Base-by-base conservation (phyloP, 1,139 yeast species). In the Geotrichum fermentans region DNA sequence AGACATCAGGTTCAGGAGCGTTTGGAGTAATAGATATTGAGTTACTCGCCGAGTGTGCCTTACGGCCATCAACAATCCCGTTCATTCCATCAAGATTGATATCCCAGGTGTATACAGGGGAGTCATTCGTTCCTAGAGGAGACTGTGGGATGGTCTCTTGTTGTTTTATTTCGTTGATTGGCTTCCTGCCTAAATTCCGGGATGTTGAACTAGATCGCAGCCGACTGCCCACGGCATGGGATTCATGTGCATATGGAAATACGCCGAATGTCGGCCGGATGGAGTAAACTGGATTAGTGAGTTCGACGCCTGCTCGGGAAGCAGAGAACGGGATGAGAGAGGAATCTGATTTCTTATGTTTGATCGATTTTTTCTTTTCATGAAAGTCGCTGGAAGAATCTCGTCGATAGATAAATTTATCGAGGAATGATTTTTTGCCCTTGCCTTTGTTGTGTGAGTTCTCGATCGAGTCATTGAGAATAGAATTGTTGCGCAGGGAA, bases 341-440 rank as follows among this genome's bases (percentile, higher is more conserved):
- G 43, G 46, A 43, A 37, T 51, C 35, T 50, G 49, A n/a, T 22
- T 34, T 33, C 49, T 55, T 35, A 14, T 14, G 39, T 45, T 55
- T 14, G 47, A 22, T 30, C 34, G 41, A 32, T 20, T 52, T 47
- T 18, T 43, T 38, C 21, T 43, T 38, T 10, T 50, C 50, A 11
- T 51, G 40, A 26, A 55, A 45, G 26, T 57, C 63, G 1, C 56
- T 52, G n/a, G 55, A 48, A 7, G 60, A 57, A 21, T 61, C 64
- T 5, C 63, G 54, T 13, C 63, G 52, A 17, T 55, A 53, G 6
- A 59, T 56, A 20, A 59, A 49, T 40, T 59, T 58, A 20, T 59
- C 61, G 8, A 61, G 43, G 30, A 61, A 55, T 2, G 63, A 57
- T 43, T 53, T 52, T 40, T 50, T 50, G n/a, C 55, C 24, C 40